These are phyloP conservation scores for Talaromyces pinophilus DNA, from an alignment of 2,329 filamentous ascomycete species.

Conservation along the genomic window DNA sequence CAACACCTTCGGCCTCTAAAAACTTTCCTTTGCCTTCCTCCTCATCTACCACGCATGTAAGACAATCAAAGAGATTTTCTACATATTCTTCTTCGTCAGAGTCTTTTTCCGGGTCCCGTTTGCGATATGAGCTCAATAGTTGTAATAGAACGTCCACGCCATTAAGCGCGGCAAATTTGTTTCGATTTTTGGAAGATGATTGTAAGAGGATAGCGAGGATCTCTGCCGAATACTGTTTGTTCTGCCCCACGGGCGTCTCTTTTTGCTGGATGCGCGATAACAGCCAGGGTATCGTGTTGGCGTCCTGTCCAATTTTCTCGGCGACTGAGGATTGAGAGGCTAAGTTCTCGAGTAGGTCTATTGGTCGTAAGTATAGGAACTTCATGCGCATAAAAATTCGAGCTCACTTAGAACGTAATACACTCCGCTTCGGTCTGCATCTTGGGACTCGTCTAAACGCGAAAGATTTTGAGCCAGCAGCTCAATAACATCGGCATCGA, in stretches of 20 bases:
- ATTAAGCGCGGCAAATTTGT: slow-evolving; percentile 64
- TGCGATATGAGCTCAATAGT: slow-evolving; percentile 79
- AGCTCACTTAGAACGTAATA: slow-evolving; percentile 71
- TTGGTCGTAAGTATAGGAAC: slow-evolving; percentile 24
- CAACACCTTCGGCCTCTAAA: slow-evolving; percentile 84
- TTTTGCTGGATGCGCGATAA: slow-evolving; percentile 69
- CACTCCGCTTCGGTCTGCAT: slow-evolving; percentile 77
- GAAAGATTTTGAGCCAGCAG: slow-evolving; percentile 61
- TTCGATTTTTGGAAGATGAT: slow-evolving; percentile 66
- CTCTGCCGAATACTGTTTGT: slow-evolving; percentile 94
- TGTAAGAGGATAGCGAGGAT: slow-evolving; percentile 87
- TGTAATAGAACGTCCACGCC: slow-evolving; percentile 80
- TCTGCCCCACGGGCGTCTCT: slow-evolving; percentile 74
- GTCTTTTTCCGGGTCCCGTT: slow-evolving; percentile 80
- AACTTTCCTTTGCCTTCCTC: slow-evolving; percentile 75
- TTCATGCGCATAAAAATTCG: too few species aligned
- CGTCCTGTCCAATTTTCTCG: slow-evolving; percentile 70
- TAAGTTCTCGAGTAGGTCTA: slow-evolving; percentile 77
- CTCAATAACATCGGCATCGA: slow-evolving; percentile 47
- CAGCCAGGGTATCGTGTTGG: slow-evolving; percentile 73
- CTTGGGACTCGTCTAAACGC: slow-evolving; percentile 71
- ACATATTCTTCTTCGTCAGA: slow-evolving; percentile 92
- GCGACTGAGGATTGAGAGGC: slow-evolving; percentile 69
- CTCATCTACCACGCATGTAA: slow-evolving; percentile 80
- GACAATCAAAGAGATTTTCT: slow-evolving; percentile 85